Conservation (phyloP, 768 basidiomycete genomes). For the Trametes punicea region DNA sequence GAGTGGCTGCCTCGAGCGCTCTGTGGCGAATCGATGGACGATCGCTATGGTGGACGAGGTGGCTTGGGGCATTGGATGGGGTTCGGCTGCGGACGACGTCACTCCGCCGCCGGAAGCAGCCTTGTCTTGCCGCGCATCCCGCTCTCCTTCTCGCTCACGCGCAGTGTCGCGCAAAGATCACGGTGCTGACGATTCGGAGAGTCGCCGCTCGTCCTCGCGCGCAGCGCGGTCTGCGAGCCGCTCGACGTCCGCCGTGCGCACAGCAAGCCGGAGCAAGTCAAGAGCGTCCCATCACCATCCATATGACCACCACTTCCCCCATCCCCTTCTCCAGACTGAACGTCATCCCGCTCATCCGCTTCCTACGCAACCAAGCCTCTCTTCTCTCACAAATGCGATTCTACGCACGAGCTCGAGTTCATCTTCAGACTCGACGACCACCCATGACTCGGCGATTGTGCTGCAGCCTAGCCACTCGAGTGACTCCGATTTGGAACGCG, state of each 20-base stretch:
- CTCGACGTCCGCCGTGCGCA: slow-evolving; percentile 38
- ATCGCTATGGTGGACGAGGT: slow-evolving; percentile 76
- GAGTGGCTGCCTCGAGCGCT: slow-evolving; percentile 73
- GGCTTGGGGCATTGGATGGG: slow-evolving; percentile 79
- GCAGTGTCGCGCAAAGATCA: not conserved
- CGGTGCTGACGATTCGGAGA: slow-evolving; percentile 20
- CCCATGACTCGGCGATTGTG: slow-evolving; percentile 15
- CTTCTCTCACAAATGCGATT: slow-evolving; percentile 26
- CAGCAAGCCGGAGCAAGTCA: slow-evolving; percentile 40
- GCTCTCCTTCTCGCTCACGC: slow-evolving; percentile 14
- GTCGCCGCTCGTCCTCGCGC: slow-evolving; percentile 48
- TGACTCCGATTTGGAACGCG: slow-evolving; percentile 5
- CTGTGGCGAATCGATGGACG: slow-evolving; percentile 67
- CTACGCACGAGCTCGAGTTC: slow-evolving; percentile 24
- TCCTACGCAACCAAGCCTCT: slow-evolving; percentile 21
- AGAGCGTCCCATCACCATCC: slow-evolving; percentile 28
- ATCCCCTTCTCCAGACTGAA: slow-evolving; percentile 13
- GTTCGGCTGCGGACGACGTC: slow-evolving; percentile 40
- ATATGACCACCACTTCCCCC: slow-evolving; percentile 25
- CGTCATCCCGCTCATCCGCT: slow-evolving; percentile 12
- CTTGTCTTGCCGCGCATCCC: slow-evolving; percentile 12
- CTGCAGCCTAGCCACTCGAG: slow-evolving; percentile 12
- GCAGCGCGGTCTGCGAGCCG: slow-evolving; percentile 41
- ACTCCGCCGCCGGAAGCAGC: slow-evolving; percentile 26
- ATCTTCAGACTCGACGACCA: slow-evolving; percentile 18